Base-by-base conservation (phyloP, 768 basidiomycete species). In the Holtermanniella nyarrowii region DNA sequence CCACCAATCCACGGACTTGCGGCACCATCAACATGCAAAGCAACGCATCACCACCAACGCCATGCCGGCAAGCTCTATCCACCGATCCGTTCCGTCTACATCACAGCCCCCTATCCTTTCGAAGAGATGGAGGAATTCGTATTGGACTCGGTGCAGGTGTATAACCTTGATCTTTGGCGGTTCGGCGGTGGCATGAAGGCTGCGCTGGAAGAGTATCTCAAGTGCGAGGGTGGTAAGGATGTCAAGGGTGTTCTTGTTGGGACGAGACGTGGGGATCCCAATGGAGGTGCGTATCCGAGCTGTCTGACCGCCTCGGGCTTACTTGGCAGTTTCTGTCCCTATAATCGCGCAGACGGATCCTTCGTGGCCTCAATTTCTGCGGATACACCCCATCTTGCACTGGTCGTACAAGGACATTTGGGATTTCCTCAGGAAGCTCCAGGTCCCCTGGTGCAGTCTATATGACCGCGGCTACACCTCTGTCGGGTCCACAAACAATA, bases 401-500 rank as follows among this genome's bases (percentile, higher is more conserved):
- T 99, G 95, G 95, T 77, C 81, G 0, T 99, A 99, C 72, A 68
- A 73, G 10, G 82, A 91, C 57, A 81, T 99, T 3, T 99, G 95
- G 95, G 74, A 74, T 2, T 99, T 91, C 74, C 75, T 99, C 42
- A 77, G 81, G 16, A 73, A 74, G 46, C 72, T 90, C 18, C 68
- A 81, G 2, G 80, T 99, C 3, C 86, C 85, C 1, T 99, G 91
- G 68, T 99, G 95, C 68, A 66, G 70, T 31, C 68, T 99, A 41
- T 99, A 99, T 63, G 88, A 97, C 61, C 76, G 85, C 73, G 95
- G 90, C n/a, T 99, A 93, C 72, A 99, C 95, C 2, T 96, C 93
- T 3, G 80, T 99, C 18, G 93, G 95, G 16, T 95, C 91, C 11
- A 89, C 85, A 5, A 87, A 81, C 73, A 95, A 97, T 73, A 97